Percentiles rank a stretch among this genome's conserved stretches.
phyloP scores from a whole-genome alignment of 305 asterid genomes.

The Lippia alba region DNA sequence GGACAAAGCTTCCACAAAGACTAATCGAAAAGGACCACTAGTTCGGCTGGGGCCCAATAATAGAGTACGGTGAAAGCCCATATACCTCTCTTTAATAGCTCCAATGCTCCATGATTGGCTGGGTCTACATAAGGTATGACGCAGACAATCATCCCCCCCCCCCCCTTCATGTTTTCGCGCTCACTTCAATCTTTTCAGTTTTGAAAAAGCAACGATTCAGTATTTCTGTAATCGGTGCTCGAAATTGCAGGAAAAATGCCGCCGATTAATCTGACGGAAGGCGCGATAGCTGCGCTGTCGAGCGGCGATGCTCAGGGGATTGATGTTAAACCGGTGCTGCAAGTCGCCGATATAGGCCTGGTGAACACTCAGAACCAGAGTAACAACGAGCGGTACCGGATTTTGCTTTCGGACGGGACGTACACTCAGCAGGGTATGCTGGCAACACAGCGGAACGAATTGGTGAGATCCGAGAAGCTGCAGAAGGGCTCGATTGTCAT shows the following conservation, averaged over 20 bases:
- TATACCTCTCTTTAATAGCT: background rate
- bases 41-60: background rate
- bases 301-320: slow-evolving; percentile 38
- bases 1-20: background rate
- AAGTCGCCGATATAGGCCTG: slow-evolving; percentile 58
- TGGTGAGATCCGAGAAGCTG: slow-evolving; percentile 60
- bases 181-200: slow-evolving; percentile 14
- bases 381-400: slow-evolving; percentile 59
- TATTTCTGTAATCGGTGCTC: slow-evolving; percentile 6
- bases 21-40: background rate
- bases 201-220: background rate
- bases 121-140: slow-evolving; percentile 22
- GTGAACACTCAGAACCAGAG: slow-evolving; percentile 58
- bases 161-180: slow-evolving; percentile 45
- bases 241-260: slow-evolving; percentile 39
- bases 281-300: slow-evolving; percentile 59
- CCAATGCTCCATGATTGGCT: background rate
- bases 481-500: slow-evolving; percentile 72
- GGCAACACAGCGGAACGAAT: slow-evolving; percentile 67
- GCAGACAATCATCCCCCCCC: slow-evolving; percentile 18
- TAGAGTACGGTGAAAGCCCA: background rate
- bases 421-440: slow-evolving; percentile 83
- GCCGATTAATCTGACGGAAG: slow-evolving; percentile 59
- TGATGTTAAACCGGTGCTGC: slow-evolving; percentile 71
- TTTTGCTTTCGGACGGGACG: slow-evolving; percentile 73